Evolutionary conservation across 805 yeast genomes (phyloP).

Genomic region (Candida palmyrensis): DNA sequence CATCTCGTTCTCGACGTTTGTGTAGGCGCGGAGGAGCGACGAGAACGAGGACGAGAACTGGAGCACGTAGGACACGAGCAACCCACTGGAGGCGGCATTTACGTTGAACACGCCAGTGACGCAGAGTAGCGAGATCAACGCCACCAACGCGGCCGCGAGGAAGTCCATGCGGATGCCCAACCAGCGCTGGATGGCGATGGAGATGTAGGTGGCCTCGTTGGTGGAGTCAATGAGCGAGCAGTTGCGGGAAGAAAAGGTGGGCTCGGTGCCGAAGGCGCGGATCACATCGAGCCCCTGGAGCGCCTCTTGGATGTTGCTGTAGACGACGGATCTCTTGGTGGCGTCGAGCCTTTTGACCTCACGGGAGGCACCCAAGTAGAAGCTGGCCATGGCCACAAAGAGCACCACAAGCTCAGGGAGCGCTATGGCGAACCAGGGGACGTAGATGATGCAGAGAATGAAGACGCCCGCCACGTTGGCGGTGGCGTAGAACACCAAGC

Average conservation of each 20-base stretch:
- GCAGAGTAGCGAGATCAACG: conserved; percentile 39
- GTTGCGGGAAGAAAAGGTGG: conserved; percentile 44
- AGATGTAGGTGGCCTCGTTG: conserved; percentile 62
- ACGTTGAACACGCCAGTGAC: conserved; percentile 14
- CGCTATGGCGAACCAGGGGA: conserved; percentile 71
- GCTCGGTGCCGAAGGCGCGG: conserved; percentile 47
- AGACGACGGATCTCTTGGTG: conserved; percentile 60
- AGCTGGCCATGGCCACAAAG: conserved; percentile 41
- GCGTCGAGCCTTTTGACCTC: conserved; percentile 75
- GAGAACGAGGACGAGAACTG: conserved; percentile 49
- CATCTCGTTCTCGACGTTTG: conserved; percentile 46
- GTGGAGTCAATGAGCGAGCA: conserved; percentile 45
- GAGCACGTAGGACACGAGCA: conserved; percentile 56
- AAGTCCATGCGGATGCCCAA: conserved; percentile 54
- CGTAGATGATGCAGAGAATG: conserved; percentile 57
- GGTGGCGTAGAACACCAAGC: conserved; percentile 24
- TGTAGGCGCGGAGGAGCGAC: conserved; percentile 37
- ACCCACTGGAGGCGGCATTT: conserved; percentile 55
- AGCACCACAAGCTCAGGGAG: conserved; percentile 46
- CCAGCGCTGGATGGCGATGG: conserved; percentile 70
- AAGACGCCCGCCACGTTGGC: conserved; percentile 53
- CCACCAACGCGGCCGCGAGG: conserved; percentile 44
- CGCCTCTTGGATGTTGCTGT: conserved; percentile 64
- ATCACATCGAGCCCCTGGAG: conserved; percentile 62
- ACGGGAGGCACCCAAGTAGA: conserved; percentile 65